These are phyloP conservation scores for Lachnellula suecica DNA, from an alignment of 2,329 filamentous ascomycete genomes.

Conservation along the genomic window DNA sequence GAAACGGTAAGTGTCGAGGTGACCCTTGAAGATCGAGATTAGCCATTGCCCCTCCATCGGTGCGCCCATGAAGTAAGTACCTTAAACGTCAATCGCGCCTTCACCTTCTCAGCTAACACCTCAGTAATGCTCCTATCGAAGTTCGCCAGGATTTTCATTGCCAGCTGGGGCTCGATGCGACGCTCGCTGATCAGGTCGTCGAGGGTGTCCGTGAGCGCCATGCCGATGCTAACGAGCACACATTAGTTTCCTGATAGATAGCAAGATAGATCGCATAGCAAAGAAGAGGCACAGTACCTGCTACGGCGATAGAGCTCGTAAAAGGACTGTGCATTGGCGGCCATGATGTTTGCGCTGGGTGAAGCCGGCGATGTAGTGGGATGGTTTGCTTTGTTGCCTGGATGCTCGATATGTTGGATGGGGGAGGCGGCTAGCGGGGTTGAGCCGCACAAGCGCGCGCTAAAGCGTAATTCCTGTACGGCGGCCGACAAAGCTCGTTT, in stretches of 20 bases:
- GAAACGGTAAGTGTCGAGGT: conserved; percentile 97
- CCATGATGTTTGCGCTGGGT: conserved; percentile 38
- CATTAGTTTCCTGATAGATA: conserved; percentile 28
- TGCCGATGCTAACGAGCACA: conserved; percentile 71
- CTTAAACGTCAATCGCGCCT: conserved; percentile 91
- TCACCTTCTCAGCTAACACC: conserved; percentile 88
- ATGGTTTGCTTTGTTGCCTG: conserved; percentile 7
- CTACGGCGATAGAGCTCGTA: conserved; percentile 98
- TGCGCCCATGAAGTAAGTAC: conserved; percentile 46
- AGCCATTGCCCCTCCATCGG: not conserved
- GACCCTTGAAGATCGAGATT: conserved; percentile 65
- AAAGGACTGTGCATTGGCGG: conserved; percentile 56
- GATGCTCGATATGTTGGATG: conserved; percentile 11
- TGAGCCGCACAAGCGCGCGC: conserved; percentile 5
- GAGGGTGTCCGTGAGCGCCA: conserved; percentile 91
- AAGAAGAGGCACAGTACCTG: conserved; percentile 66
- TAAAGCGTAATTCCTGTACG: conserved; percentile 4
- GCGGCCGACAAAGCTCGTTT: conserved; percentile 1
- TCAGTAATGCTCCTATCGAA: conserved; percentile 94
- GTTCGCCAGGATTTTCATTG: conserved; percentile 96
- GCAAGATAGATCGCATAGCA: conserved; percentile 18
- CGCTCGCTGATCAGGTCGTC: conserved; percentile 94
- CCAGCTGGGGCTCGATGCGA: conserved; percentile 94
- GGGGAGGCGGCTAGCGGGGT: conserved; percentile 20
- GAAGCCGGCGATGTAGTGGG: conserved; percentile 17